Conservation (phyloP, 2,329 filamentous ascomycete genomes). For the Hypoxylon sp. region DNA sequence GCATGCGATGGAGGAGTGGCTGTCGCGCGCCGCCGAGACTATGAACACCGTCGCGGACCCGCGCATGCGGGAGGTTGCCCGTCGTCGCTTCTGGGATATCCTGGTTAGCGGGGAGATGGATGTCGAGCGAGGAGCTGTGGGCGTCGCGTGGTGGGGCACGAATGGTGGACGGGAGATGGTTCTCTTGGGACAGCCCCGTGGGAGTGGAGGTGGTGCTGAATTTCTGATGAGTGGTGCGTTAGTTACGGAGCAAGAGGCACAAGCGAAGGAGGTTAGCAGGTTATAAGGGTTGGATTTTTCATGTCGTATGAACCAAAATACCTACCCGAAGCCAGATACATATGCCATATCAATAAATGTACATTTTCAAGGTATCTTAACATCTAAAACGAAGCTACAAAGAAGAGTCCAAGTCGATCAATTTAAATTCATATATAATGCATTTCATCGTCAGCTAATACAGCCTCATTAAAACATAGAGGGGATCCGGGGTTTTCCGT, state of each 20-base stretch:
- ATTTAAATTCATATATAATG: not conserved
- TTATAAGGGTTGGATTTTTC: constrained; percentile 1
- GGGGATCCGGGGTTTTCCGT: not conserved
- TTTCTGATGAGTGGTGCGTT: constrained; percentile 72
- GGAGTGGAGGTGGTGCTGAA: constrained; percentile 44
- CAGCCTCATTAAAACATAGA: not conserved
- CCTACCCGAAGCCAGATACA: not conserved
- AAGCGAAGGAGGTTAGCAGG: constrained; percentile 12
- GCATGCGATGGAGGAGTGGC: constrained; percentile 82
- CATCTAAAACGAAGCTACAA: too few relatives aligned
- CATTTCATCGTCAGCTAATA: not conserved
- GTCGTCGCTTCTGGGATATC: constrained; percentile 83
- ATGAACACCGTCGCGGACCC: constrained; percentile 75
- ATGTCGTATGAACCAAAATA: not conserved
- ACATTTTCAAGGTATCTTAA: not conserved
- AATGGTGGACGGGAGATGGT: constrained; percentile 69
- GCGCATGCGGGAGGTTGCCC: constrained; percentile 74
- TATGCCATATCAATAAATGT: not conserved
- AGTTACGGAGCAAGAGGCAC: constrained; percentile 52
- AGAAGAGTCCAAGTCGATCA: not conserved
- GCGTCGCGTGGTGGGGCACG: constrained; percentile 88
- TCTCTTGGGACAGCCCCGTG: constrained; percentile 53
- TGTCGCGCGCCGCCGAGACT: constrained; percentile 78
- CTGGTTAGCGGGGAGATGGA: constrained; percentile 89
- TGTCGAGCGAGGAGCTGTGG: constrained; percentile 83